These are phyloP conservation scores for Rhodotorula mucilaginosa DNA, from an alignment of 1,284 basidiomycete species.

Conservation along the genomic window DNA sequence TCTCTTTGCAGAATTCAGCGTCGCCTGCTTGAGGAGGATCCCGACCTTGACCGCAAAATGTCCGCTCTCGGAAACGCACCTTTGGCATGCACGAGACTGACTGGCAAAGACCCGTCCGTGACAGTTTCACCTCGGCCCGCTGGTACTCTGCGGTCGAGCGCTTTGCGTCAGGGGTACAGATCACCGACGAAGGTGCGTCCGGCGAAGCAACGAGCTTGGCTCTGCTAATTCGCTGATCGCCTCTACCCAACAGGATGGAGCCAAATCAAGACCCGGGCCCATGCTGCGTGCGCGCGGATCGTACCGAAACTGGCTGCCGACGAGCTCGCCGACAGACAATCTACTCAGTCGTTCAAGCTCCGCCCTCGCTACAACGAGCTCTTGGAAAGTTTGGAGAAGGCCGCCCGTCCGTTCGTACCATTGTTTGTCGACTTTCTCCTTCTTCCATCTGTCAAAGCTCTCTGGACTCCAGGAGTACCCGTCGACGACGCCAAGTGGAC, in stretches of 20 bases:
- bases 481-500: neutral
- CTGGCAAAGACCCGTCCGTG: neutral
- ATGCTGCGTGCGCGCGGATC: neutral
- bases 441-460: neutral
- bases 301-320: neutral
- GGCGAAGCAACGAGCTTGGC: too few species aligned
- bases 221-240: too few species aligned
- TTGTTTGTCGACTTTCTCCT: constrained; percentile 15
- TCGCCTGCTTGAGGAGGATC: too few species aligned
- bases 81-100: too few species aligned
- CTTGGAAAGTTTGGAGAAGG: neutral
- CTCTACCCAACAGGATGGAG: neutral
- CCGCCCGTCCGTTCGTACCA: neutral
- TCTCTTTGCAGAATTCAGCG: too few species aligned
- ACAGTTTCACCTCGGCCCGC: too few species aligned
- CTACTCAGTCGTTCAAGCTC: neutral
- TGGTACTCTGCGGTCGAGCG: too few species aligned
- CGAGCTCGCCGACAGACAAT: neutral
- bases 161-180: neutral
- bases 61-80: too few species aligned
- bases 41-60: too few species aligned
- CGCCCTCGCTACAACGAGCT: neutral
- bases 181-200: neutral
- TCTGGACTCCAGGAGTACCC: neutral
- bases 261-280: neutral